Base-by-base conservation (phyloP, 805 yeast species). In the Teunomyces lycoperdinae region DNA sequence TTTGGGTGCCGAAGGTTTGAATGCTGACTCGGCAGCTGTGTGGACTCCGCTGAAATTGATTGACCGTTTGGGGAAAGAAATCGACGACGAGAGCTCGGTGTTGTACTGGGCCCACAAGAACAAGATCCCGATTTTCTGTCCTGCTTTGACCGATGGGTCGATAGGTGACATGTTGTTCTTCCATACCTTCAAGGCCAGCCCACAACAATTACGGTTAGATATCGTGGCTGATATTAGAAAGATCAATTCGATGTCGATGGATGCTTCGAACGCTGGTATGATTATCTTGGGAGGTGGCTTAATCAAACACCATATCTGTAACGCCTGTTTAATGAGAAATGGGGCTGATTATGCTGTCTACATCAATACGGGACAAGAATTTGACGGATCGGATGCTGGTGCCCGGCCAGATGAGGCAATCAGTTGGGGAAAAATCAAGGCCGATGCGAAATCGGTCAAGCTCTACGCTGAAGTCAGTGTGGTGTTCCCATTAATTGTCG, bases 391-490 rank as follows among this genome's bases (percentile, higher is more conserved):
- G 20, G 99, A 94, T 68, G 98, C 99, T 9, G 99, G 99, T 55
- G 99, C 99, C 5, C 82, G 99, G 66, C 98, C 98, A 1, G 99
- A 94, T 66, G 99, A 94, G 72, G 99, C 99, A 26, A 87, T 94
- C 45, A 87, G 96, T 34, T 94, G 99, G 99, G 99, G 99, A 54
- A 94, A 94, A 69, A 94, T 94, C 70, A 91, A 89, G 72, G 87
- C 96, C 5, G 96, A 89, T 36, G 99, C 99, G 28, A 81, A 80
- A 60, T 80, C 85, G 50, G 96, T 90, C 48, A 94, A 94, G 71
- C 91, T 94, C 40, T 94, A 88, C 60, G 95, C 96, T 11, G 99
- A 94, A 66, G 99, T 89, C 13, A 87, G 97, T 9, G 76, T 89
- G 28, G 98, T 94, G 13, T 87, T 92, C 76, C 99, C 99, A 52